These are phyloP conservation scores for Pichia cactophila DNA, from an alignment of 1,139 yeast genomes.

Conservation along the genomic window DNA sequence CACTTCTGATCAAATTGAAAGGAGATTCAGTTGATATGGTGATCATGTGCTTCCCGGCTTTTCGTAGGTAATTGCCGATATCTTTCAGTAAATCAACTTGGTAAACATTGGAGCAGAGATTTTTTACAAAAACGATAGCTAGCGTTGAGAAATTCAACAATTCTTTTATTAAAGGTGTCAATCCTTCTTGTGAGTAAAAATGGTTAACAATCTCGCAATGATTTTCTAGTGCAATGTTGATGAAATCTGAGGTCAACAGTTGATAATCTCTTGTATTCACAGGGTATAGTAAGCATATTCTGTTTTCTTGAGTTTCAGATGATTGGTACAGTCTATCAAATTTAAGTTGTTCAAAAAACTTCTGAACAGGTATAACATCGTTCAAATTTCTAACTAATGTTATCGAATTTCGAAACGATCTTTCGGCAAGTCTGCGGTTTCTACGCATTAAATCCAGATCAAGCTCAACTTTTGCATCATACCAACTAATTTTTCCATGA, in stretches of 20 bases:
- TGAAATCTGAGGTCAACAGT: constrained; percentile 3
- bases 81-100: constrained; percentile 60
- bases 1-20: constrained; percentile 52
- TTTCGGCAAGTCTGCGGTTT: constrained; percentile 40
- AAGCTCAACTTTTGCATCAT: constrained; percentile 30
- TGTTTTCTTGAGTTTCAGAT: constrained; percentile 3
- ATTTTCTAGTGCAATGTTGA: constrained; percentile 25
- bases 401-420: constrained; percentile 47
- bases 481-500: constrained; percentile 41
- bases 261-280: neutral
- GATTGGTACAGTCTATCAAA: neutral
- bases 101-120: constrained; percentile 55
- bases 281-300: constrained; percentile 33
- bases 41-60: constrained; percentile 41
- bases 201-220: constrained; percentile 2
- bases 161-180: constrained; percentile 48
- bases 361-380: constrained; percentile 45
- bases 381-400: constrained; percentile 51
- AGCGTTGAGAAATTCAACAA: constrained; percentile 48
- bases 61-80: constrained; percentile 30
- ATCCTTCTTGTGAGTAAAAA: constrained; percentile 52
- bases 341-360: constrained; percentile 31
- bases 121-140: constrained; percentile 52
- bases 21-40: constrained; percentile 62
- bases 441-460: constrained; percentile 33